Percentiles rank a stretch among this genome's conserved stretches.
Conservation (phyloP, 108 stramenopile genomes). For the Nannochloropsis gaditana region DNA sequence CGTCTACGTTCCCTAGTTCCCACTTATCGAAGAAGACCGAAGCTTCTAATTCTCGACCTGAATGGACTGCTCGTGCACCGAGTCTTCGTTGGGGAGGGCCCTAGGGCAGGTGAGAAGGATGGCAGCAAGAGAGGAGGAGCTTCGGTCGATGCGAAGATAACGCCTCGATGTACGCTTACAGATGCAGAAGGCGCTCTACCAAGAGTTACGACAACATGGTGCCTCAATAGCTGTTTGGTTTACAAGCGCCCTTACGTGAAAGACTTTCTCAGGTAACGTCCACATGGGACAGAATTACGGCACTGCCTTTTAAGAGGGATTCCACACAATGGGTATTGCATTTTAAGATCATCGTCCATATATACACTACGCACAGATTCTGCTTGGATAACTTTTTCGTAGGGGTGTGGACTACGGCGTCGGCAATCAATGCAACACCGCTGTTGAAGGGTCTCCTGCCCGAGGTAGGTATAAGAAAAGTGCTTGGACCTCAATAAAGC, state of each 20-base stretch:
- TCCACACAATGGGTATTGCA: too few species aligned
- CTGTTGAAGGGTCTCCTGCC: conserved; percentile 4
- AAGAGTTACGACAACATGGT: not conserved
- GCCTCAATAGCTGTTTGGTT: not conserved
- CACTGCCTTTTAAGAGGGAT: too few species aligned
- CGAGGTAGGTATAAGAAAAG: not conserved
- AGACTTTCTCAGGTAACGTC: conserved; percentile 4
- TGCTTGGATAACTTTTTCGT: conserved; percentile 15
- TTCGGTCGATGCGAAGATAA: not conserved
- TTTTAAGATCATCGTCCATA: too few species aligned
- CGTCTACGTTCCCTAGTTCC: not conserved
- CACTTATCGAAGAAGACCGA: not conserved
- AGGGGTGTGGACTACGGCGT: not conserved
- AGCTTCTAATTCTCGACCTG: not conserved
- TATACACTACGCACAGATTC: not conserved
- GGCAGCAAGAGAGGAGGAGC: not conserved
- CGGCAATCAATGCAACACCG: not conserved
- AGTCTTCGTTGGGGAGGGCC: not conserved
- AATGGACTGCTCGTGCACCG: conserved; percentile 9
- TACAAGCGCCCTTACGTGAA: not conserved
- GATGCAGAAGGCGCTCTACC: not conserved
- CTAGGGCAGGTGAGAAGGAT: conserved; percentile 4
- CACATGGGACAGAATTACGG: too few species aligned
- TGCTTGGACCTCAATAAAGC: not conserved
- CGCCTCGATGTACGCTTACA: not conserved